Percentiles rank a stretch among this genome's conserved stretches.
Conservation (phyloP, 73 alveolate genomes). For the Tetrahymena thermophila region DNA sequence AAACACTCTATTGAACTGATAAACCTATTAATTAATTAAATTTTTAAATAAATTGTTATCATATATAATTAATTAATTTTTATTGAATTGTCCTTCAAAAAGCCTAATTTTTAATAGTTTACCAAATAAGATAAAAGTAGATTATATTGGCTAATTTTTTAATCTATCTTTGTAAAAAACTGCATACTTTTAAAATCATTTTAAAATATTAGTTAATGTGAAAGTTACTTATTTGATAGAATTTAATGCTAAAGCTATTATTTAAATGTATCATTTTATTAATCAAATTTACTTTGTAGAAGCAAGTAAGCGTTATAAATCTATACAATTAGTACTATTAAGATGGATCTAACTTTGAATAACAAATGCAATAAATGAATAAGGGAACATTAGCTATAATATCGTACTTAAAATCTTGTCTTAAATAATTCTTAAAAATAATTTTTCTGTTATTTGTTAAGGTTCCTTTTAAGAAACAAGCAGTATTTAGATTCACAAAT, state of each 20-base stretch:
- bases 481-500: background rate
- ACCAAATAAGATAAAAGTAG: too few species aligned
- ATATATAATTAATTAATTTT: too few species aligned
- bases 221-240: too few species aligned
- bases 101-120: too few species aligned
- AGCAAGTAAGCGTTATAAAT: background rate
- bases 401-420: background rate
- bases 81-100: too few species aligned
- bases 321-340: background rate
- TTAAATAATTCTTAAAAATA: background rate
- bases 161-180: too few species aligned
- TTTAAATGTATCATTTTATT: background rate
- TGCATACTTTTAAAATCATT: too few species aligned
- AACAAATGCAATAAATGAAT: background rate
- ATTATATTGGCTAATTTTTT: too few species aligned
- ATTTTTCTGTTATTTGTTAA: background rate
- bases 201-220: too few species aligned
- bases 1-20: background rate
- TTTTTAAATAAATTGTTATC: too few species aligned
- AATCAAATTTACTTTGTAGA: background rate
- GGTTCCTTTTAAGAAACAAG: background rate
- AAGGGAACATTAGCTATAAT: background rate
- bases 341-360: background rate
- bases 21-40: background rate
- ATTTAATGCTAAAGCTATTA: too few species aligned